Conservation (phyloP, 257 asterid species). For the Solanum gandarillasii region DNA sequence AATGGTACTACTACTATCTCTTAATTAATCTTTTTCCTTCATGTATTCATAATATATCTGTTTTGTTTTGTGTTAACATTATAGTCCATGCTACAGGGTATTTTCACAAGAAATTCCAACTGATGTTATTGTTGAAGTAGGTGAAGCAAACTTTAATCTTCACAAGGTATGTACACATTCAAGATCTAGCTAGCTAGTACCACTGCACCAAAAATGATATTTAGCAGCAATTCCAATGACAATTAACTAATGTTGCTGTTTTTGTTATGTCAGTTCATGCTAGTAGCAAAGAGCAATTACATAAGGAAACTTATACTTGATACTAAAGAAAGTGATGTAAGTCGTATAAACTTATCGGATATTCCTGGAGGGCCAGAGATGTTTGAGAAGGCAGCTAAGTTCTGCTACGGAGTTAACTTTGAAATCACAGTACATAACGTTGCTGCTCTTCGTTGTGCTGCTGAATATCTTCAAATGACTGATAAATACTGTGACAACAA, state of each 20-base stretch:
- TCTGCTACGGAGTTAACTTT: constrained; percentile 91
- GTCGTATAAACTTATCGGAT: constrained; percentile 51
- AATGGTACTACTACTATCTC: constrained; percentile 36
- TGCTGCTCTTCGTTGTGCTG: constrained; percentile 84
- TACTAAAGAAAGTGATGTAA: constrained; percentile 48
- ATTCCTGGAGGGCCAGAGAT: constrained; percentile 93
- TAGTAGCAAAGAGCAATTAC: constrained; percentile 84
- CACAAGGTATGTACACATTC: constrained; percentile 52
- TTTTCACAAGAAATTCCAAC: constrained; percentile 86
- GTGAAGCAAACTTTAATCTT: constrained; percentile 71
- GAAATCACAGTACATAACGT: constrained; percentile 95
- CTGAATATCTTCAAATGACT: constrained; percentile 85
- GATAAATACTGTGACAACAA: constrained; percentile 65
- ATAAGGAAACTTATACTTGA: constrained; percentile 67
- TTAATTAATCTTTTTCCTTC: neutral
- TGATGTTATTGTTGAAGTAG: constrained; percentile 71
- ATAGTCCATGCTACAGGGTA: constrained; percentile 45
- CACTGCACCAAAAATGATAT: neutral
- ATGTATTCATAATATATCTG: neutral
- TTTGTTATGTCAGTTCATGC: constrained; percentile 57
- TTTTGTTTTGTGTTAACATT: neutral
- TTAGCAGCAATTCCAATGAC: neutral
- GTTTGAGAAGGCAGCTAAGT: constrained; percentile 84
- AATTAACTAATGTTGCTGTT: neutral
- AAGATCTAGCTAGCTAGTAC: neutral